Conservation (phyloP, 2,329 filamentous ascomycete genomes). For the Cladorrhinum sp. region DNA sequence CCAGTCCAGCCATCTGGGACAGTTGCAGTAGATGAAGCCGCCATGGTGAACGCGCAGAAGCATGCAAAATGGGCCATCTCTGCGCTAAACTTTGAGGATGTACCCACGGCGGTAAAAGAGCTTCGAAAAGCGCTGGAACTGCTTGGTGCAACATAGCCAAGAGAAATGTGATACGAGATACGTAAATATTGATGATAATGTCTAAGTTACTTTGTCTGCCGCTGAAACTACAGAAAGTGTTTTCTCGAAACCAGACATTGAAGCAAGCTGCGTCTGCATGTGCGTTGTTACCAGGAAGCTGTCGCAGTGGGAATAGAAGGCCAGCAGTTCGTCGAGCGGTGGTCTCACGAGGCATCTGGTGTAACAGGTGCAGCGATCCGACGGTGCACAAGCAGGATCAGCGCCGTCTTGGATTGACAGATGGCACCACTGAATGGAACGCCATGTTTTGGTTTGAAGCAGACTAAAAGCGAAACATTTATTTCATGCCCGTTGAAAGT, state of each 20-base stretch:
- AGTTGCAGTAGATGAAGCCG: constrained; percentile 56
- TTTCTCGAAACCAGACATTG: neutral
- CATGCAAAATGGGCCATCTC: constrained; percentile 97
- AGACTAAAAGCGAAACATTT: constrained; percentile 1
- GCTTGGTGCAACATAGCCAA: constrained; percentile 54
- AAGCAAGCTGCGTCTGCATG: neutral
- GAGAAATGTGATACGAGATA: constrained; percentile 5
- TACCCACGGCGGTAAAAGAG: constrained; percentile 83
- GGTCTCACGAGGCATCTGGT: neutral
- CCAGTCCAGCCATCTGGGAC: constrained; percentile 18
- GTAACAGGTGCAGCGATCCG: neutral
- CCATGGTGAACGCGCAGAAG: constrained; percentile 80
- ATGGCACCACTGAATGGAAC: constrained; percentile 4
- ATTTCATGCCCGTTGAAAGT: neutral
- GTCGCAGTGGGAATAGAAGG: neutral
- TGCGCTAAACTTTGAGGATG: constrained; percentile 93
- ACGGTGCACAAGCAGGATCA: constrained; percentile 4
- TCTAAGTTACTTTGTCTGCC: neutral
- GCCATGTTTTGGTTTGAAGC: constrained; percentile 5
- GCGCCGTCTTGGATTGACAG: constrained; percentile 4
- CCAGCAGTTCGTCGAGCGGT: neutral
- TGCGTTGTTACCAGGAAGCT: neutral
- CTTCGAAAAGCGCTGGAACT: constrained; percentile 69
- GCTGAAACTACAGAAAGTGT: neutral
- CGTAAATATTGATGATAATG: constrained; percentile 8